Evolutionary conservation across 129 eudicot species (phyloP).

Genomic region (Tagetes erecta): DNA sequence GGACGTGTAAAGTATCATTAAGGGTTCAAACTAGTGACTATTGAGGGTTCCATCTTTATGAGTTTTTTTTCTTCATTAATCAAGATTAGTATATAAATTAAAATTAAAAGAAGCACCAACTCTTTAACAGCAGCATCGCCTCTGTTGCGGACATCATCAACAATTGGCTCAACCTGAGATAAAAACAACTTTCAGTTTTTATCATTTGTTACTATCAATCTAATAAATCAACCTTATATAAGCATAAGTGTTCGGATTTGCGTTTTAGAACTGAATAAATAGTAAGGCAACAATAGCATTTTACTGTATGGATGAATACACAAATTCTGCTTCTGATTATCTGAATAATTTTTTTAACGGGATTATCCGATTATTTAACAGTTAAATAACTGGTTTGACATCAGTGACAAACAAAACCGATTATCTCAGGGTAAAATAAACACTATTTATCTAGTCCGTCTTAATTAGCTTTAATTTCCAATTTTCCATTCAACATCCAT

Average conservation of each 20-base stretch:
- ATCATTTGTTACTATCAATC: conserved; percentile 1
- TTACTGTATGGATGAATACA: neutral
- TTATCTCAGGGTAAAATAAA: neutral
- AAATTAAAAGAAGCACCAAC: conserved; percentile 48
- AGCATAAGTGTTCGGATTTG: neutral
- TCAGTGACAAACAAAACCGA: neutral
- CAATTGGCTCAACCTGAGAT: conserved; percentile 90
- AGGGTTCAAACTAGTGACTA: conserved; percentile 10
- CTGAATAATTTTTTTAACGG: neutral
- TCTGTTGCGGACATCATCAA: conserved; percentile 82
- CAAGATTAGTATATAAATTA: conserved; percentile 2
- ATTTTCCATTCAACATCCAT: neutral
- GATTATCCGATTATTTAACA: neutral
- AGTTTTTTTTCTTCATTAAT: neutral
- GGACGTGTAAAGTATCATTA: conserved; percentile 3
- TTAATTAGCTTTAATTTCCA: neutral
- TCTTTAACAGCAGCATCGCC: conserved; percentile 98
- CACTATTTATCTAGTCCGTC: neutral
- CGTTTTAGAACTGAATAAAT: neutral
- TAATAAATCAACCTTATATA: conserved; percentile 8
- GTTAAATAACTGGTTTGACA: neutral
- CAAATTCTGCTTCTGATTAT: conserved; percentile 1
- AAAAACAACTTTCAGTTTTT: conserved; percentile 9
- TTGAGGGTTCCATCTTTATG: neutral
- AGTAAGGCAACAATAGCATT: neutral